Conservation (phyloP, 768 basidiomycete genomes). For the Mrakia gelida region DNA sequence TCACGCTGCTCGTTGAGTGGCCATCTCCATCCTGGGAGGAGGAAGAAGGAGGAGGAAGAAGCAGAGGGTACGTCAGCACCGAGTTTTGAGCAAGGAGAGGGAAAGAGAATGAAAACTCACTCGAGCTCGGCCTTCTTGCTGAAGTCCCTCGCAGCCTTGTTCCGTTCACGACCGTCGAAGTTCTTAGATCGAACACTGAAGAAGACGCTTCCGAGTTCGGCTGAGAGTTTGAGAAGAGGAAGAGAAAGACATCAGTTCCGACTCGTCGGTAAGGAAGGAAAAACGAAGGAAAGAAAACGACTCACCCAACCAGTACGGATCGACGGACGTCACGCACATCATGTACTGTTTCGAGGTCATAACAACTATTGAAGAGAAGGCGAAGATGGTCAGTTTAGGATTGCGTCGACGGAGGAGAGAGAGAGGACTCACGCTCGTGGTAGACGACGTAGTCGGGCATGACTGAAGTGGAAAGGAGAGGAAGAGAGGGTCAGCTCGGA, state of each 20-base stretch:
- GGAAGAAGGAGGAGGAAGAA: not conserved
- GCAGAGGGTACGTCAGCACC: not conserved
- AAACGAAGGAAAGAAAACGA: slow-evolving; percentile 24
- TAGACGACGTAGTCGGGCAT: slow-evolving; percentile 96
- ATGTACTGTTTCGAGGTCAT: slow-evolving; percentile 60
- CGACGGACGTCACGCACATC: slow-evolving; percentile 97
- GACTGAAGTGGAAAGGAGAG: slow-evolving; percentile 50
- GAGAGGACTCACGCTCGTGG: slow-evolving; percentile 59
- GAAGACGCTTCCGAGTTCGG: slow-evolving; percentile 92
- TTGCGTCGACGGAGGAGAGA: slow-evolving; percentile 1
- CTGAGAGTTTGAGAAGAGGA: slow-evolving; percentile 46
- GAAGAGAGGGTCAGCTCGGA: slow-evolving; percentile 17
- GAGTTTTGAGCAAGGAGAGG: not conserved
- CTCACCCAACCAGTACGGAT: slow-evolving; percentile 93
- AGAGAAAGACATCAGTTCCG: not conserved
- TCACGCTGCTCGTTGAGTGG: slow-evolving; percentile 49
- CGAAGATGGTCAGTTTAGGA: slow-evolving; percentile 45
- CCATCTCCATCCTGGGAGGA: slow-evolving; percentile 64
- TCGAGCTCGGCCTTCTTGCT: slow-evolving; percentile 86
- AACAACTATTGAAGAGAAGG: slow-evolving; percentile 32
- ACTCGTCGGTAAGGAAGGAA: not conserved
- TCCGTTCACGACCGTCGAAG: slow-evolving; percentile 75
- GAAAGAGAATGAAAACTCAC: not conserved
- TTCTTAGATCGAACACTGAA: slow-evolving; percentile 97
- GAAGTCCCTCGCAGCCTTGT: slow-evolving; percentile 73